Conservation (phyloP, 2,329 filamentous ascomycete species). For the Aspergillus calidoustus region DNA sequence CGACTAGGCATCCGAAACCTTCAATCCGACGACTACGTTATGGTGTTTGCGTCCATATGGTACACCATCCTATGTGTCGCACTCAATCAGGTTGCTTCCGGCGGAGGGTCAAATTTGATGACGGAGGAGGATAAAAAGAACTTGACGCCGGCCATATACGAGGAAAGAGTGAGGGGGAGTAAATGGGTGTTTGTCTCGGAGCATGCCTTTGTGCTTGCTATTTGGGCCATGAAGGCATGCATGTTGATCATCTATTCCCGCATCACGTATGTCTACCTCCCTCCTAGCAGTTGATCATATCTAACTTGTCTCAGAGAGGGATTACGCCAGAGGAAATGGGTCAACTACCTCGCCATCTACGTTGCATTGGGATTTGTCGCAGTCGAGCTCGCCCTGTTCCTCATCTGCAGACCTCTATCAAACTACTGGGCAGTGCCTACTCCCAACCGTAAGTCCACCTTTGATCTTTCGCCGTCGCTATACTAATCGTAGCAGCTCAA, state of each 20-base stretch:
- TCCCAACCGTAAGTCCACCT: slow-evolving; percentile 36
- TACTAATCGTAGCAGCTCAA: slow-evolving; percentile 36
- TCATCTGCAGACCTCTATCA: slow-evolving; percentile 55
- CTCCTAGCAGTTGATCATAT: slow-evolving; percentile 4
- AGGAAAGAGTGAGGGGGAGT: slow-evolving; percentile 55
- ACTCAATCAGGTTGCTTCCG: slow-evolving; percentile 59
- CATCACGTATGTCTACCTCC: slow-evolving; percentile 46
- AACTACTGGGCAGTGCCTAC: slow-evolving; percentile 59
- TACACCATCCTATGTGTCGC: slow-evolving; percentile 61
- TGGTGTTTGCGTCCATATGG: slow-evolving; percentile 58
- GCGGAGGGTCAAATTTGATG: slow-evolving; percentile 65
- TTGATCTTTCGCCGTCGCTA: background rate
- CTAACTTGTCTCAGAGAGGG: slow-evolving; percentile 31
- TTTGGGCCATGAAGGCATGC: slow-evolving; percentile 59
- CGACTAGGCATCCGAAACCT: slow-evolving; percentile 54
- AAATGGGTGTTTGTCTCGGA: slow-evolving; percentile 68
- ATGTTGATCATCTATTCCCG: slow-evolving; percentile 59
- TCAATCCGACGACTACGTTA: slow-evolving; percentile 61
- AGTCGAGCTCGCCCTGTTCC: slow-evolving; percentile 56
- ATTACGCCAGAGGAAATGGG: slow-evolving; percentile 40
- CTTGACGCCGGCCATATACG: slow-evolving; percentile 53
- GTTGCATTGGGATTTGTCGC: slow-evolving; percentile 52
- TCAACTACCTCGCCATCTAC: slow-evolving; percentile 47
- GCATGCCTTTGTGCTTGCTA: slow-evolving; percentile 62
- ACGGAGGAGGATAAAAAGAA: slow-evolving; percentile 49